phyloP scores from a whole-genome alignment of 2,329 filamentous ascomycete species.

The Ceratocystis eucalypticola region DNA sequence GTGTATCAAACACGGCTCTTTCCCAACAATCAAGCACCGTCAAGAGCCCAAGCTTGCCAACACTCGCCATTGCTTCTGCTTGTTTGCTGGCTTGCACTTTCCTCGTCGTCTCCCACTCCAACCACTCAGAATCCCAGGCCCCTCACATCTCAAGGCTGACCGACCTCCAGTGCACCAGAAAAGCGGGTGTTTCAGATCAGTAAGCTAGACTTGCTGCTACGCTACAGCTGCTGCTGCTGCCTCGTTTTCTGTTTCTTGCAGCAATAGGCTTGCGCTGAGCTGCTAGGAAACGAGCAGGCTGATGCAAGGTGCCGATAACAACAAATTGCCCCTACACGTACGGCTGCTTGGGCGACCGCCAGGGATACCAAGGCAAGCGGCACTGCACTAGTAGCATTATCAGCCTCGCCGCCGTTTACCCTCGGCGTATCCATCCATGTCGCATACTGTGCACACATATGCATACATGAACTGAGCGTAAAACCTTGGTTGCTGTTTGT shows the following conservation, averaged over 20 bases:
- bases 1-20: neutral
- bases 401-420: too few relatives aligned
- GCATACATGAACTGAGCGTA: neutral
- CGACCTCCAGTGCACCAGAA: neutral
- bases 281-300: neutral
- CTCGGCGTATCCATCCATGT: too few relatives aligned
- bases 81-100: neutral
- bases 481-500: neutral
- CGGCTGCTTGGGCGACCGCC: too few relatives aligned
- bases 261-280: neutral
- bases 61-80: neutral
- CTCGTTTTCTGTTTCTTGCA: neutral
- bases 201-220: neutral
- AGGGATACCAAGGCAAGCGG: too few relatives aligned
- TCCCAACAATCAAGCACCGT: neutral
- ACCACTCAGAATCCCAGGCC: neutral
- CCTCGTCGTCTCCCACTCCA: neutral
- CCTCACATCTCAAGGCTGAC: neutral
- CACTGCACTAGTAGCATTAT: too few relatives aligned
- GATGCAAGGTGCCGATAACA: constrained; percentile 2
- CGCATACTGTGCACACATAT: neutral
- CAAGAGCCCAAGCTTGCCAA: neutral
- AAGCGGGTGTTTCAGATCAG: neutral
- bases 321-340: neutral
- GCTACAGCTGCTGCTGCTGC: neutral